Evolutionary conservation across 1,284 basidiomycete species (phyloP).

Genomic region (Leccinum solheimii): DNA sequence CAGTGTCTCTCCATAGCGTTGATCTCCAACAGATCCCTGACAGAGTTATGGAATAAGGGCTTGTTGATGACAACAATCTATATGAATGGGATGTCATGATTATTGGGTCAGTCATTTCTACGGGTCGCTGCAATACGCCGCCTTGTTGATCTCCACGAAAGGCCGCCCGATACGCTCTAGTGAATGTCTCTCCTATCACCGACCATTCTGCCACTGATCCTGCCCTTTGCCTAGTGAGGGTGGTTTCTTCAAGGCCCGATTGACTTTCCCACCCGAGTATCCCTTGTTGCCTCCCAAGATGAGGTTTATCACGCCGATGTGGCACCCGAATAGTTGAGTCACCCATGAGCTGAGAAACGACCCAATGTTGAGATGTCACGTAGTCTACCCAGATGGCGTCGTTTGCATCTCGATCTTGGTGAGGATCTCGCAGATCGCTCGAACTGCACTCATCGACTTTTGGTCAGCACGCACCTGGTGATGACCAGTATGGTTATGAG

Average conservation of each 20-base stretch:
- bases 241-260: slow-evolving; percentile 86
- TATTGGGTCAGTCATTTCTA: slow-evolving; percentile 69
- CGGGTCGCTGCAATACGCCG: slow-evolving; percentile 1
- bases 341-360: background rate
- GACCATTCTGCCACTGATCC: slow-evolving; percentile 7
- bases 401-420: slow-evolving; percentile 98
- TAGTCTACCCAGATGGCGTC: slow-evolving; percentile 87
- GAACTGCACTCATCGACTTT: slow-evolving; percentile 5
- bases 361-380: slow-evolving; percentile 10
- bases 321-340: slow-evolving; percentile 94
- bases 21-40: slow-evolving; percentile 33
- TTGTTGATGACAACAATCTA: slow-evolving; percentile 90
- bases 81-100: slow-evolving; percentile 94
- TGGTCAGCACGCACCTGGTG: slow-evolving; percentile 87
- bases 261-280: slow-evolving; percentile 89
- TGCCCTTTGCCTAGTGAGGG: slow-evolving; percentile 69
- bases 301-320: slow-evolving; percentile 95
- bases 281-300: slow-evolving; percentile 94
- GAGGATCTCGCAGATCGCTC: slow-evolving; percentile 31
- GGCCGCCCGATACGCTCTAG: slow-evolving; percentile 90
- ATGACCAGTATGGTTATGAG: slow-evolving; percentile 98
- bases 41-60: slow-evolving; percentile 52
- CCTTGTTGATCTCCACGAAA: slow-evolving; percentile 38
- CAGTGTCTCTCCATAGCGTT: slow-evolving; percentile 23
- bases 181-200: slow-evolving; percentile 43